These are phyloP conservation scores for Eucalyptus guilfoylei DNA, from an alignment of 345 rosid genomes.

Conservation along the genomic window DNA sequence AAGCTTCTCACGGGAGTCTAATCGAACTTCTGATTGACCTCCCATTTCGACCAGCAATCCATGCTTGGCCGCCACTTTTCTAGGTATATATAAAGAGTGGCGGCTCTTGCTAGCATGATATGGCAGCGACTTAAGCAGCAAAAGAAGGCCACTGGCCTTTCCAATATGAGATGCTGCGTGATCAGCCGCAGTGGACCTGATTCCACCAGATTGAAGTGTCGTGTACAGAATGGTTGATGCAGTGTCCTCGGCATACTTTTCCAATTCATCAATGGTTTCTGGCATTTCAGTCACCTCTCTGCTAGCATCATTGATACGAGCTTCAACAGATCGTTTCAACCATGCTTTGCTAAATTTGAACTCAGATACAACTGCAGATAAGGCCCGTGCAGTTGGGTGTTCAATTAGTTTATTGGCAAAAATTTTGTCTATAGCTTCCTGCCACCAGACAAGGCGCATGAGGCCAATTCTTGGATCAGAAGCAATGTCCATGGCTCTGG, in stretches of 20 bases:
- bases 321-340: conserved; percentile 83
- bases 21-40: conserved; percentile 36
- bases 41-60: conserved; percentile 58
- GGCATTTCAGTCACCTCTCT: conserved; percentile 62
- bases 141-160: conserved; percentile 85
- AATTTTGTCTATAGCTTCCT: conserved; percentile 83
- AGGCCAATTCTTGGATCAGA: conserved; percentile 89
- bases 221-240: conserved; percentile 65
- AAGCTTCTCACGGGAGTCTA: conserved; percentile 59
- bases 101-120: conserved; percentile 71
- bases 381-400: conserved; percentile 76
- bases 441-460: conserved; percentile 94
- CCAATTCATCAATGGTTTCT: conserved; percentile 54
- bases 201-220: conserved; percentile 85
- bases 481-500: conserved; percentile 91
- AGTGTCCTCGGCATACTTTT: conserved; percentile 83
- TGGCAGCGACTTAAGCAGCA: conserved; percentile 67
- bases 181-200: conserved; percentile 66
- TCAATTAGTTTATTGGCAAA: conserved; percentile 51
- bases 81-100: conserved; percentile 59
- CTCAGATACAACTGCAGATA: conserved; percentile 60
- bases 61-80: conserved; percentile 58
- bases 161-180: conserved; percentile 92
- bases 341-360: conserved; percentile 63
- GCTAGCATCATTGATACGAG: conserved; percentile 66